Evolutionary conservation across 129 eudicot genomes (phyloP), one percentile per base, ranked within the genome.

Genomic region (Smallanthus sonchifolius): DNA sequence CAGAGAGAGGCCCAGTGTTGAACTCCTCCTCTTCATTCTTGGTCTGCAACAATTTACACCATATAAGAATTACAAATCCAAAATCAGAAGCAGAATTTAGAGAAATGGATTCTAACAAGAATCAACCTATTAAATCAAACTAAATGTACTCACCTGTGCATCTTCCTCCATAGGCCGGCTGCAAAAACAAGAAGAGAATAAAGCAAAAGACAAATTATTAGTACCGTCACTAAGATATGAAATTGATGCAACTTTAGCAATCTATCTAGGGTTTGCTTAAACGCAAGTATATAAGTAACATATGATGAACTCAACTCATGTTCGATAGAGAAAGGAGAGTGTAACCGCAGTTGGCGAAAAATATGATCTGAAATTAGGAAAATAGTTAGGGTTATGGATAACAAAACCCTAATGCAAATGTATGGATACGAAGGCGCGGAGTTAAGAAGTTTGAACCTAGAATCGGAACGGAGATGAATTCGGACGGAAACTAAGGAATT

Each of bases 1-100:
- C 91, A 47, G 97, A 92, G 13, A 92, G 88, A 11, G 97, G 97
- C 11, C 97, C 97, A 2, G 97, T 92, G 87, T 87, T 89, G 80
- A 92, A 92, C 74, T 92, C 97, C 84, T 92, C 97, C 67, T 92
- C 97, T 81, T 92, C 97, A 51, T 92, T 92, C 84, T 92, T 92
- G 0, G 78, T 77, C 93, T 88, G 83, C 24, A 28, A 79, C 7
- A 73, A 44, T 42, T 34, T 45, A 48, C 7, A 57, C 20, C 15
- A 72, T 15, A 17, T 8, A 42, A 72, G 0, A 65, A 37, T 6
- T 0, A 32, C 6, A 32, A 13, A 51, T 16, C 38, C 49, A 10
- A 9, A 43, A 65, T 35, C 69, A 66, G 40, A 73, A 43, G 13
- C 20, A 9, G 11, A 66, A 37, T 8, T 40, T 8, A 38, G 30